A percentile compares a stretch with the other conserved stretches of the same genome.
These are phyloP conservation scores for Trichoderma sp. DNA, from an alignment of 2,329 filamentous ascomycete species.

Conservation along the genomic window DNA sequence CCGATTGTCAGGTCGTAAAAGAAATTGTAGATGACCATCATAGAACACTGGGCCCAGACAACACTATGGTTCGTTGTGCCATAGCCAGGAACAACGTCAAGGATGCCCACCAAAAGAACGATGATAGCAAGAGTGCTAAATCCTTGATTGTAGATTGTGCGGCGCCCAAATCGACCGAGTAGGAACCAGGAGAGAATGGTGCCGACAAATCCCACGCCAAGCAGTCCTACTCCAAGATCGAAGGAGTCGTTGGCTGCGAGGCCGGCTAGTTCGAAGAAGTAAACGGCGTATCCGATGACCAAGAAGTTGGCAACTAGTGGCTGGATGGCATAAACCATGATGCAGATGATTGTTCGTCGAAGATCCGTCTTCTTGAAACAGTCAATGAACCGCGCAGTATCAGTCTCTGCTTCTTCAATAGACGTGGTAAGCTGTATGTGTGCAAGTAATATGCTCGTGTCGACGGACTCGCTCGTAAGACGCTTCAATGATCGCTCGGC, in stretches of 20 bases:
- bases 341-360: neutral
- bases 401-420: neutral
- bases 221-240: slow-evolving; percentile 42
- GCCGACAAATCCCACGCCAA: slow-evolving; percentile 16
- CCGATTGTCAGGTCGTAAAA: slow-evolving; percentile 47
- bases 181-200: slow-evolving; percentile 45
- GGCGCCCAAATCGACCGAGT: slow-evolving; percentile 44
- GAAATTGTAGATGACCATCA: slow-evolving; percentile 48
- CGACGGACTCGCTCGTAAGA: neutral
- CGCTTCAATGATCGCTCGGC: slow-evolving; percentile 15
- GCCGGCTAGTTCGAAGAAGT: slow-evolving; percentile 50
- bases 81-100: neutral
- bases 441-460: neutral
- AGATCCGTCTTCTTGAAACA: neutral
- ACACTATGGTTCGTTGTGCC: slow-evolving; percentile 29
- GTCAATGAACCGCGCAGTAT: neutral
- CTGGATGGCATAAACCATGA: neutral
- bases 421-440: neutral
- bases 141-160: slow-evolving; percentile 45
- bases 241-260: slow-evolving; percentile 42
- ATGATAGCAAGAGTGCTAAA: slow-evolving; percentile 43
- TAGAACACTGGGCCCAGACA: slow-evolving; percentile 42
- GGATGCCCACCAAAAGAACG: slow-evolving; percentile 32
- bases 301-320: neutral
- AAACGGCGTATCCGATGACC: slow-evolving; percentile 42